Conservation (phyloP, 345 rosid genomes). For the Rhodomyrtus tomentosa region DNA sequence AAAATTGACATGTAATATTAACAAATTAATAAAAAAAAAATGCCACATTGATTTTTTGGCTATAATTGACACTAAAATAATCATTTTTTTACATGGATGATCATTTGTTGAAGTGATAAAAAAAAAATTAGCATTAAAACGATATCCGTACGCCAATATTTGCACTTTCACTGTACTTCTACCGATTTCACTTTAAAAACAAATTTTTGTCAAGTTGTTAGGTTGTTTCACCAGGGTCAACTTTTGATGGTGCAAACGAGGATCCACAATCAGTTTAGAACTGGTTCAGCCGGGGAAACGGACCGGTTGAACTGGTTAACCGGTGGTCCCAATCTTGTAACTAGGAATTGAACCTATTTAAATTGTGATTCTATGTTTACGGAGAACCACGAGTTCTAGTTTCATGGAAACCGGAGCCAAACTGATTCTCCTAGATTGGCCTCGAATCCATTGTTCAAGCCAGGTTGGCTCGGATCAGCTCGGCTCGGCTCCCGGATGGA, state of each 20-base stretch:
- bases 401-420: not conserved
- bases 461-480: too few species aligned
- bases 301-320: not conserved
- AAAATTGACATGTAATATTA: too few species aligned
- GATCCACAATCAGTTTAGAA: not conserved
- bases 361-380: not conserved
- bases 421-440: not conserved
- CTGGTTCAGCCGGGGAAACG: not conserved
- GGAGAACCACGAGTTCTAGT: not conserved
- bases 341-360: accelerated
- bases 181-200: too few species aligned
- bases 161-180: too few species aligned
- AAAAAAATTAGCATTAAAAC: too few species aligned
- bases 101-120: too few species aligned
- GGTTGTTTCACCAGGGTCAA: not conserved
- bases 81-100: too few species aligned
- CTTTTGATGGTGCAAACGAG: not conserved
- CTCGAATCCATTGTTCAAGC: not conserved
- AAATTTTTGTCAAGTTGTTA: not conserved
- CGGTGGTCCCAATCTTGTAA: accelerated
- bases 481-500: too few species aligned
- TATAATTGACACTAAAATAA: too few species aligned
- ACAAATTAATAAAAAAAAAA: too few species aligned
- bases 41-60: too few species aligned
- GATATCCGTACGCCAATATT: too few species aligned